Evolutionary conservation across 176 grass and related monocot genomes (phyloP).

Genomic region (Puccinellia tenuiflora): DNA sequence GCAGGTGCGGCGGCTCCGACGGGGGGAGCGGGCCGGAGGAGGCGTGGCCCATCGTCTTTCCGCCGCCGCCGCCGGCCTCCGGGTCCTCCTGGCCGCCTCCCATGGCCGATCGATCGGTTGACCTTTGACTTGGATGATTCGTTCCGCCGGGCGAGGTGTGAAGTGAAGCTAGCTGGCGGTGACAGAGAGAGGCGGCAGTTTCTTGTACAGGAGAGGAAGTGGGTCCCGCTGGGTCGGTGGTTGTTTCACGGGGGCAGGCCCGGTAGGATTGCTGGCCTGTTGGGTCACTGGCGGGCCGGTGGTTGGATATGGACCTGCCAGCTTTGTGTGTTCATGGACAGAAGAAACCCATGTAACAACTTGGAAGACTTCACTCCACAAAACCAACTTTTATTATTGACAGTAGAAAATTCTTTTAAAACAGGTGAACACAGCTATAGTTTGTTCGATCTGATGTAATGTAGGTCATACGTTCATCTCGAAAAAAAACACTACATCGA

Average conservation of each 20-base stretch:
- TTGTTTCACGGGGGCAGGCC: not conserved
- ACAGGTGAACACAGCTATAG: no score
- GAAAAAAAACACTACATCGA: no score
- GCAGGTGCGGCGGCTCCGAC: constrained; percentile 43
- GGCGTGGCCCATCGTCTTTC: not conserved
- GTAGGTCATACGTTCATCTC: no score
- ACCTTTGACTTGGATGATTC: constrained; percentile 12
- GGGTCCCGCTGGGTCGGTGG: not conserved
- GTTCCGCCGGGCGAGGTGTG: not conserved
- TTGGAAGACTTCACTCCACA: no score
- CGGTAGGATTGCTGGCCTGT: not conserved
- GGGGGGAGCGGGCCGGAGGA: constrained; percentile 28
- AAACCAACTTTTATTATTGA: no score
- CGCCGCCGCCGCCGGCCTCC: constrained; percentile 19
- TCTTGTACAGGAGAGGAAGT: not conserved
- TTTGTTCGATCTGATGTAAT: no score
- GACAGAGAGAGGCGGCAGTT: not conserved
- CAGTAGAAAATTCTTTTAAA: no score
- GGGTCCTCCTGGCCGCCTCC: constrained; percentile 23
- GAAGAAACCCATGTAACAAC: not conserved
- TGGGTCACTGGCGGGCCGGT: not conserved
- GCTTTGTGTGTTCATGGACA: not conserved
- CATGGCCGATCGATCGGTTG: constrained; percentile 22
- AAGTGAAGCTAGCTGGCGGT: not conserved
- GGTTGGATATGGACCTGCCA: not conserved